Conservation (phyloP, 2,329 filamentous ascomycete genomes). For the Pseudogymnoascus sp. region DNA sequence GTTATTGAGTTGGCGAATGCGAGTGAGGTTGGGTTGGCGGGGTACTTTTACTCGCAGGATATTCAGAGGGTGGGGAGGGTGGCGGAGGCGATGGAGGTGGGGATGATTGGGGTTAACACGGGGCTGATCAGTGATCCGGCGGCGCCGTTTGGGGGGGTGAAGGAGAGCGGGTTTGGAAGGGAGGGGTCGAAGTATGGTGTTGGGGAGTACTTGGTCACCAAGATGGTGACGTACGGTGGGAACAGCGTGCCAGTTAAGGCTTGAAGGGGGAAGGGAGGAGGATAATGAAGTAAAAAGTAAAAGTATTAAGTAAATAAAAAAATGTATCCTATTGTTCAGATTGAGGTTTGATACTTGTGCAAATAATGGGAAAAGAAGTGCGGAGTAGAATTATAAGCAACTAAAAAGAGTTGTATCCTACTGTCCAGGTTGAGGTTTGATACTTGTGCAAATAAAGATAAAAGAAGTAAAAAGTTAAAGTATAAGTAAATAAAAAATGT, state of each 20-base stretch:
- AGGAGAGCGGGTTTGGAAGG: slow-evolving; percentile 47
- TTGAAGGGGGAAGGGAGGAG: background rate
- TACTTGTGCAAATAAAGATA: no score
- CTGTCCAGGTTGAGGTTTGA: no score
- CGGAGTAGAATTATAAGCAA: no score
- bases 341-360: no score
- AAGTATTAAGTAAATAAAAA: background rate
- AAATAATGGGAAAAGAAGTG: no score
- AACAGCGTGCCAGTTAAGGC: slow-evolving; percentile 2
- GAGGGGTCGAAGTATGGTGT: slow-evolving; percentile 48
- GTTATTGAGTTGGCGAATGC: slow-evolving; percentile 77
- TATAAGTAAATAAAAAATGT: no score
- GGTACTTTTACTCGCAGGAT: slow-evolving; percentile 79
- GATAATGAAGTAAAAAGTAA: background rate
- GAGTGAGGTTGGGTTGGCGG: slow-evolving; percentile 79
- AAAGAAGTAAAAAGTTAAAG: no score
- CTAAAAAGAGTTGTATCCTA: no score
- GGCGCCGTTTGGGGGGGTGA: slow-evolving; percentile 49
- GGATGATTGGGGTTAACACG: slow-evolving; percentile 82
- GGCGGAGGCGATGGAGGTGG: slow-evolving; percentile 66
- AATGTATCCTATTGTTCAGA: no score
- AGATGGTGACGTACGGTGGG: slow-evolving; percentile 34
- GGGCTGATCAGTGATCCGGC: slow-evolving; percentile 51
- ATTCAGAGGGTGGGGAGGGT: slow-evolving; percentile 52
- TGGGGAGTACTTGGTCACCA: slow-evolving; percentile 44